Evolutionary conservation across 441 rosid species (phyloP), one percentile per base, ranked within the genome.

Genomic region (Omphalea diandra): DNA sequence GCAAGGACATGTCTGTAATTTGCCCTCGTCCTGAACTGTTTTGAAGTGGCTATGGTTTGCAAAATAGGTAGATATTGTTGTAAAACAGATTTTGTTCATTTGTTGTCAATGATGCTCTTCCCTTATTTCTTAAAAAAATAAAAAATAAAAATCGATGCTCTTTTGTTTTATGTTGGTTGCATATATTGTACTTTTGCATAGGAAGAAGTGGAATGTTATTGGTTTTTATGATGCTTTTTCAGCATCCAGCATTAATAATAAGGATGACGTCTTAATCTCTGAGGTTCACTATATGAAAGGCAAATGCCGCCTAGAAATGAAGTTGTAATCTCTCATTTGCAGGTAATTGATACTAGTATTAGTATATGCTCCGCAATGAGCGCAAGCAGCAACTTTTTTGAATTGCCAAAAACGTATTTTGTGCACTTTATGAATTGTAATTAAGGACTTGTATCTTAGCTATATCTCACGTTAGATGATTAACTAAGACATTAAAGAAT

Each of bases 1-100:
- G 24, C 71, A 63, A 60, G 66, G 38, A 32, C 32, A 69, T 80
- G 82, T 78, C 73, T 70, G 77, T 75, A 78, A 69, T 73, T 65
- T 69, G 43, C 43, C 77, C 72, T 60, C 52, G 53, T 54, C 60
- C 64, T 52, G 8, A 33, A 68, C 70, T 27, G 63, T 73, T 73
- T 67, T 68, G 71, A 33, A 44, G 63, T 66, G 77, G 63, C 68
- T 55, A 46, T 69, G 65, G 71, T 60, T 56, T 67, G 70, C 66
- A 62, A 70, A 63, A 70, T 81, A 20, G 68, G 79, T 79, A 71
- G 80, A 76, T 80, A 71, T 74, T 5, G 74, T n/a, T 80, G 79
- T 63, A 76, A n/a, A 72, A 77, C 75, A 60, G 53, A 66, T 61
- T 66, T 77, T 52, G 72, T 57, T 75, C 53, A 65, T 70, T 76